These are phyloP conservation scores for Hanseniaspora taiwanica DNA, from an alignment of 805 yeast genomes.

Conservation along the genomic window DNA sequence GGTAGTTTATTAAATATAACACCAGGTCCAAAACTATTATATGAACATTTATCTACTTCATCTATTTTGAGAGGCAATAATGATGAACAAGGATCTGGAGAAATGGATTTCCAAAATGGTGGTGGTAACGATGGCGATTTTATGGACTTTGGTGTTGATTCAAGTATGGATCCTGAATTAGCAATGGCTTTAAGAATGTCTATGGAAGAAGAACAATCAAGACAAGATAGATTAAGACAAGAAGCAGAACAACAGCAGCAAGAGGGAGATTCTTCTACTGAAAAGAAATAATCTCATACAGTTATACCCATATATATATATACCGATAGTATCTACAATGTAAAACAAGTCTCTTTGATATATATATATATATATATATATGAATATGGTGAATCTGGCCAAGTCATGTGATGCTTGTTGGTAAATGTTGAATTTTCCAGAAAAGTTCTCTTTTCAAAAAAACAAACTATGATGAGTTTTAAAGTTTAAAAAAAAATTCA, in stretches of 20 bases:
- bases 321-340: too few relatives aligned
- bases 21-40: conserved; percentile 75
- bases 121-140: conserved; percentile 36
- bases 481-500: too few relatives aligned
- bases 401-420: too few relatives aligned
- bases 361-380: too few relatives aligned
- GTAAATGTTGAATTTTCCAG: too few relatives aligned
- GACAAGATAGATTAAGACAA: conserved; percentile 66
- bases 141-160: conserved; percentile 66
- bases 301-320: too few relatives aligned
- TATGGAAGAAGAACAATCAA: conserved; percentile 83
- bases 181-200: conserved; percentile 92
- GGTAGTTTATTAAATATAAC: conserved; percentile 57
- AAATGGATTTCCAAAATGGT: conserved; percentile 33
- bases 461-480: too few relatives aligned
- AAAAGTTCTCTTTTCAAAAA: too few relatives aligned
- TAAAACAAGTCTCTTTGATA: too few relatives aligned
- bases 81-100: conserved; percentile 30
- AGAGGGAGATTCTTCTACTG: too few relatives aligned
- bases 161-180: conserved; percentile 90
- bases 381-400: too few relatives aligned
- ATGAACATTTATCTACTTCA: conserved; percentile 68
- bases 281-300: too few relatives aligned
- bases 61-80: conserved; percentile 48
- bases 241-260: conserved; percentile 12